Percentiles rank a stretch among this genome's conserved stretches.
Evolutionary conservation across 768 basidiomycete genomes (phyloP).

Genomic region (Hygrophoropsis aurantiaca): DNA sequence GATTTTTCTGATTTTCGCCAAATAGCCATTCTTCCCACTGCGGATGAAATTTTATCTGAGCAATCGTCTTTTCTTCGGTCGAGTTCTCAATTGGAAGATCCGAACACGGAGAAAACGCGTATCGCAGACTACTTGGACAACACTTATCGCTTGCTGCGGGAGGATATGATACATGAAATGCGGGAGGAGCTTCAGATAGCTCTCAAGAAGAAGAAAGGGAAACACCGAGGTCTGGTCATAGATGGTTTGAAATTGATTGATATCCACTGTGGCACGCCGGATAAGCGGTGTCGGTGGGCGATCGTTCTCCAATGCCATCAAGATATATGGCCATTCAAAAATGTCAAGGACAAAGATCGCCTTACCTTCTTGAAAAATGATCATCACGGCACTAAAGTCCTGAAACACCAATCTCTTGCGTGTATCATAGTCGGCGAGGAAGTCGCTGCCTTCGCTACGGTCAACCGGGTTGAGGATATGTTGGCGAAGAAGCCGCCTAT

Average conservation of each 20-base stretch:
- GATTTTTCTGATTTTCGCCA: slow-evolving; percentile 60
- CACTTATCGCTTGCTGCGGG: slow-evolving; percentile 63
- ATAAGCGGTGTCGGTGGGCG: slow-evolving; percentile 37
- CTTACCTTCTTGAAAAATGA: slow-evolving; percentile 38
- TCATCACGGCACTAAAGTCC: slow-evolving; percentile 31
- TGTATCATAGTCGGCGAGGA: slow-evolving; percentile 51
- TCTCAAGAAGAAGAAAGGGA: slow-evolving; percentile 38
- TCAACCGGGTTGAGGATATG: slow-evolving; percentile 54
- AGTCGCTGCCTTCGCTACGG: slow-evolving; percentile 51
- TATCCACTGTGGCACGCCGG: slow-evolving; percentile 31
- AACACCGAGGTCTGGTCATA: slow-evolving; percentile 37
- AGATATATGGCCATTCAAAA: slow-evolving; percentile 38
- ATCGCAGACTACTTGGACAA: slow-evolving; percentile 58
- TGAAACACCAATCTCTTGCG: slow-evolving; percentile 54
- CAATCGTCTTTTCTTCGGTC: slow-evolving; percentile 51
- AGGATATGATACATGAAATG: slow-evolving; percentile 61
- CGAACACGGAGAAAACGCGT: slow-evolving; percentile 35
- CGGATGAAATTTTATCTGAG: slow-evolving; percentile 50
- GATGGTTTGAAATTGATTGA: slow-evolving; percentile 36
- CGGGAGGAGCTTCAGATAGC: slow-evolving; percentile 53
- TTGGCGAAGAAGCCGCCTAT: slow-evolving; percentile 47
- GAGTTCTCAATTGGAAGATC: slow-evolving; percentile 42
- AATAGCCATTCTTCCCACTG: slow-evolving; percentile 64
- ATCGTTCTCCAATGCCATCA: slow-evolving; percentile 36
- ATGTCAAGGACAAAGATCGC: slow-evolving; percentile 34